Percentiles rank a stretch among this genome's conserved stretches.
Conservation (phyloP, 139 green algal genomes). For the Coelastrella sp. region DNA sequence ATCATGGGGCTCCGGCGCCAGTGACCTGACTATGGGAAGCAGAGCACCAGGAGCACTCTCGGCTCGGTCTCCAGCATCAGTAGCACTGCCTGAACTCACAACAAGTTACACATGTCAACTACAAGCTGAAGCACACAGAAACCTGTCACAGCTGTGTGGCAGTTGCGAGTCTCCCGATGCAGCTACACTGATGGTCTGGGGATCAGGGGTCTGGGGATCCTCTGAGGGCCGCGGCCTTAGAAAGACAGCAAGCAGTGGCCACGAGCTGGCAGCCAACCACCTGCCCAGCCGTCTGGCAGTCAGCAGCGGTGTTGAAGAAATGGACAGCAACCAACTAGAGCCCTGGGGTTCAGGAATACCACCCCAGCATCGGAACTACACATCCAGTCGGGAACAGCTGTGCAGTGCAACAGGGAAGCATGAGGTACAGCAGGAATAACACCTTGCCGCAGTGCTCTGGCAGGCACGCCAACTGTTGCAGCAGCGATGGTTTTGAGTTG, state of each 20-base stretch:
- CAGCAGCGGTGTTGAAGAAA: not conserved
- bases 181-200: not conserved
- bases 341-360: conserved; percentile 9
- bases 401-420: not conserved
- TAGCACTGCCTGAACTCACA: too few relatives aligned
- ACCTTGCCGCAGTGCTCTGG: not conserved
- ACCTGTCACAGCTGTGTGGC: too few relatives aligned
- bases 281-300: not conserved
- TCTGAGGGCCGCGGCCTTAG: not conserved
- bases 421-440: not conserved
- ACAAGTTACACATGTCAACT: too few relatives aligned
- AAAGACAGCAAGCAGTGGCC: not conserved
- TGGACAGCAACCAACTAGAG: not conserved
- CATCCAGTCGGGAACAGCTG: not conserved
- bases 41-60: too few relatives aligned
- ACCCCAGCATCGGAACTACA: not conserved
- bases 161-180: too few relatives aligned
- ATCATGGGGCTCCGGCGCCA: not conserved
- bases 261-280: not conserved
- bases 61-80: too few relatives aligned
- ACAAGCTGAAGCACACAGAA: too few relatives aligned
- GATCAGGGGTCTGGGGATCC: not conserved
- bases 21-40: too few relatives aligned
- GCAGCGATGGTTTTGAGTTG: conserved; percentile 10
- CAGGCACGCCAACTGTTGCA: not conserved